A percentile compares a stretch with the other conserved stretches of the same genome.
These are phyloP conservation scores for Capsicum chinense DNA, from an alignment of 257 asterid species.

Conservation along the genomic window DNA sequence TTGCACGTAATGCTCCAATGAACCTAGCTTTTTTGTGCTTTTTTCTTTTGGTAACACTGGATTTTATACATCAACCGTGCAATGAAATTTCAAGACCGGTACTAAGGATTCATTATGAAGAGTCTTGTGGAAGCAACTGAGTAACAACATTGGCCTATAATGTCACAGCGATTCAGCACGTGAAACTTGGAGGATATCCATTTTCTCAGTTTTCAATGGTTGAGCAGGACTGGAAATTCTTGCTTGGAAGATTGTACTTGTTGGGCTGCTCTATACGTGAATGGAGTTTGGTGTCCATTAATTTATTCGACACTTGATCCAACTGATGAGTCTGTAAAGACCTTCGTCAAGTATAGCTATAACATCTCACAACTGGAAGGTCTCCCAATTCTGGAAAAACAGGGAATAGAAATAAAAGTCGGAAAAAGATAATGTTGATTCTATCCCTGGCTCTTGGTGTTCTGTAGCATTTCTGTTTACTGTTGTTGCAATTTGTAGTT, in stretches of 20 bases:
- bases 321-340: slow-evolving; percentile 28
- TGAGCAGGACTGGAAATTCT: slow-evolving; percentile 41
- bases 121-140: slow-evolving; percentile 34
- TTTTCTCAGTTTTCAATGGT: slow-evolving; percentile 27
- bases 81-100: slow-evolving; percentile 45
- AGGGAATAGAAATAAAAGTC: slow-evolving; percentile 12
- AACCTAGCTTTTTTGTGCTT: no score
- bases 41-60: no score
- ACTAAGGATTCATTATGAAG: slow-evolving; percentile 26
- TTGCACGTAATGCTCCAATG: no score
- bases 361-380: slow-evolving; percentile 22
- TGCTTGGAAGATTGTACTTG: slow-evolving; percentile 62
- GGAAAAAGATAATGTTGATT: slow-evolving; percentile 21
- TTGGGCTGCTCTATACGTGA: slow-evolving; percentile 44
- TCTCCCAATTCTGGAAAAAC: slow-evolving; percentile 20
- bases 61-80: slow-evolving; percentile 28
- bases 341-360: slow-evolving; percentile 36
- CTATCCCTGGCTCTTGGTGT: slow-evolving; percentile 30
- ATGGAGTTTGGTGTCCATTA: slow-evolving; percentile 46
- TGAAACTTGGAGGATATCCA: slow-evolving; percentile 10
- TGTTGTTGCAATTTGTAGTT: slow-evolving; percentile 28
- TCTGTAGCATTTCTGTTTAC: slow-evolving; percentile 30
- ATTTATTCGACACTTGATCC: slow-evolving; percentile 38
- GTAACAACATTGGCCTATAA: slow-evolving; percentile 18
- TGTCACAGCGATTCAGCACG: slow-evolving; percentile 19